A percentile compares a stretch with the other conserved stretches of the same genome.
phyloP scores from a whole-genome alignment of 2,329 filamentous ascomycete genomes.

The Scleromitrula shiraiana region DNA sequence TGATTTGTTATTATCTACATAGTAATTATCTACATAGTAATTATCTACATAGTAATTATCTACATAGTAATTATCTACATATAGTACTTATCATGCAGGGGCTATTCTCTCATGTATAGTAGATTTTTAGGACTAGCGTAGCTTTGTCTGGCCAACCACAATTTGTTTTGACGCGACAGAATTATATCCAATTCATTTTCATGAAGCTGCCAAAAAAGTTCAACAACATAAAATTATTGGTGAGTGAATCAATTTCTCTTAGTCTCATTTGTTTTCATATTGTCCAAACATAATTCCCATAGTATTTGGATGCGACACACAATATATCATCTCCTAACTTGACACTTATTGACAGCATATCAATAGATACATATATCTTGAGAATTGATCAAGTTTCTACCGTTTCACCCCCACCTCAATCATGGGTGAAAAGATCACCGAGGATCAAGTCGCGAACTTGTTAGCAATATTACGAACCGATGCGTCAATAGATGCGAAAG shows the following conservation, averaged over 20 bases:
- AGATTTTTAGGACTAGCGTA: conserved; percentile 2
- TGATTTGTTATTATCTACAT: no score
- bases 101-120: background rate
- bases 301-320: background rate
- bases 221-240: conserved; percentile 1
- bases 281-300: background rate
- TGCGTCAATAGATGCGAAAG: conserved; percentile 60
- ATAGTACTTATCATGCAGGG: background rate
- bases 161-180: conserved; percentile 10
- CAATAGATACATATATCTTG: conserved; percentile 13
- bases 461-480: conserved; percentile 49
- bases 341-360: conserved; percentile 11
- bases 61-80: no score
- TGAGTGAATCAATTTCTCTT: conserved; percentile 5
- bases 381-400: conserved; percentile 9
- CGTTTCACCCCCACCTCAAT: conserved; percentile 11
- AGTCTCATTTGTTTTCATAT: background rate
- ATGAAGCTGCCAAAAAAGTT: background rate
- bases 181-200: conserved; percentile 2
- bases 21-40: no score
- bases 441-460: conserved; percentile 50
- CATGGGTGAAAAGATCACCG: conserved; percentile 51
- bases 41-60: no score
- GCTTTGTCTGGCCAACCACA: conserved; percentile 6
- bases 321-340: conserved; percentile 1